These are phyloP conservation scores for Spergularia marina DNA, from an alignment of 148 eudicot genomes.

Conservation along the genomic window DNA sequence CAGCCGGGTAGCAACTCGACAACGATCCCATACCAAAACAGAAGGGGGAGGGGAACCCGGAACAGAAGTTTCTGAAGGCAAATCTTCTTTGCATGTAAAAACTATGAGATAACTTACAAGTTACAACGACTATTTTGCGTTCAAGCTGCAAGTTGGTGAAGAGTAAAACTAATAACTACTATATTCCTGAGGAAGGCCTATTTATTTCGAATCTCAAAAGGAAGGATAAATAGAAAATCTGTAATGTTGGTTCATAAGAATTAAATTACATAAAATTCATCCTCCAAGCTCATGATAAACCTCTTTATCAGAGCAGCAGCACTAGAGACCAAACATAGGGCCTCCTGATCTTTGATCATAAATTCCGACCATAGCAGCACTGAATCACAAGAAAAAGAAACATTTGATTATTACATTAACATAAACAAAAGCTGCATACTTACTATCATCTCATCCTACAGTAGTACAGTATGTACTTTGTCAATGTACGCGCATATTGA, in stretches of 20 bases:
- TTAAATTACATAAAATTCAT: slow-evolving; percentile 14
- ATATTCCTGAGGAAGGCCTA: slow-evolving; percentile 4
- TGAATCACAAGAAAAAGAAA: slow-evolving; percentile 10
- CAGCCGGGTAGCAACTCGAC: too few species aligned
- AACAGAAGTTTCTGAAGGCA: neutral
- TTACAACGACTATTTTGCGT: neutral
- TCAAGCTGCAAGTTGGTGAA: neutral
- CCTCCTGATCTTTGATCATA: neutral
- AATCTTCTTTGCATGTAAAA: neutral
- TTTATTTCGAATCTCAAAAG: slow-evolving; percentile 11
- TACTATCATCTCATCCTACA: too few species aligned
- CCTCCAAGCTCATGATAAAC: neutral
- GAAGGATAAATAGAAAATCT: neutral
- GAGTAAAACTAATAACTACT: neutral
- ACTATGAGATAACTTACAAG: neutral
- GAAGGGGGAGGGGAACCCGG: neutral
- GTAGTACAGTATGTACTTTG: too few species aligned
- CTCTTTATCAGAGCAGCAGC: slow-evolving; percentile 2
- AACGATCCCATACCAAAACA: too few species aligned
- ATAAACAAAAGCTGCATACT: neutral
- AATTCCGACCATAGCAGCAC: neutral
- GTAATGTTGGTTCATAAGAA: slow-evolving; percentile 6
- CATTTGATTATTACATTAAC: neutral
- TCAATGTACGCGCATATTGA: too few species aligned
- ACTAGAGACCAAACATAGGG: neutral